phyloP scores from a whole-genome alignment of 192 early-diverging fungal genomes.

The Coemansia reversa region DNA sequence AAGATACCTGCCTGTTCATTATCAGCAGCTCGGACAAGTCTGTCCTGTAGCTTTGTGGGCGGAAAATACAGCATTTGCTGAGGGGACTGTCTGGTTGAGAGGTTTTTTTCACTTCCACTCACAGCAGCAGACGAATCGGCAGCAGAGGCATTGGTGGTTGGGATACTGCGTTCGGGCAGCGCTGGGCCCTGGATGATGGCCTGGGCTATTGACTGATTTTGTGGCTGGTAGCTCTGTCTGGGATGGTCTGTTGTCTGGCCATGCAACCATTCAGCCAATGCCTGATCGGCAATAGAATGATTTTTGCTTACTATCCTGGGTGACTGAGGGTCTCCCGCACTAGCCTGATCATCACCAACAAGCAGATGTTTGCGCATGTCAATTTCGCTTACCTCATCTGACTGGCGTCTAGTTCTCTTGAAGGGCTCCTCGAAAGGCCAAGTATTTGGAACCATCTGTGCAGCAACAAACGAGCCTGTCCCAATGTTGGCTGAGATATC shows the following conservation, averaged over 20 bases:
- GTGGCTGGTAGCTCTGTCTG: neutral
- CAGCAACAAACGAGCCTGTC: slow-evolving; percentile 27
- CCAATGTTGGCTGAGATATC: slow-evolving; percentile 14
- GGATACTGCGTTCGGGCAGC: neutral
- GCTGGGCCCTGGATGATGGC: slow-evolving; percentile 10
- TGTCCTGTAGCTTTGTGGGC: neutral
- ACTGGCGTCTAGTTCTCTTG: slow-evolving; percentile 9
- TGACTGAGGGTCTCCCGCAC: neutral
- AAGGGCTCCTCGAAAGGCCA: slow-evolving; percentile 9
- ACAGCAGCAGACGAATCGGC: neutral
- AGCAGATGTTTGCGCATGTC: slow-evolving; percentile 43
- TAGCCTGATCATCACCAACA: slow-evolving; percentile 8
- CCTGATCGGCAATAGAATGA: slow-evolving; percentile 1
- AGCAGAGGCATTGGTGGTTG: neutral
- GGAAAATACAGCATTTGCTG: neutral
- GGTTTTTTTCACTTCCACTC: neutral
- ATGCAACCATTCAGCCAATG: slow-evolving; percentile 29
- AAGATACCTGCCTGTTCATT: neutral
- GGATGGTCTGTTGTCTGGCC: slow-evolving; percentile 11
- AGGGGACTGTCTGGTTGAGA: neutral
- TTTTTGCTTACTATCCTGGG: neutral
- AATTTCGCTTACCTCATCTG: slow-evolving; percentile 48
- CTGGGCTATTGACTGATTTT: slow-evolving; percentile 10
- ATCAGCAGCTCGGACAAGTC: neutral
- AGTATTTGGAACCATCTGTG: slow-evolving; percentile 16